Evolutionary conservation across 495 filamentous ascomycete genomes (phyloP).

Genomic region (Corynascus novoguineensis): DNA sequence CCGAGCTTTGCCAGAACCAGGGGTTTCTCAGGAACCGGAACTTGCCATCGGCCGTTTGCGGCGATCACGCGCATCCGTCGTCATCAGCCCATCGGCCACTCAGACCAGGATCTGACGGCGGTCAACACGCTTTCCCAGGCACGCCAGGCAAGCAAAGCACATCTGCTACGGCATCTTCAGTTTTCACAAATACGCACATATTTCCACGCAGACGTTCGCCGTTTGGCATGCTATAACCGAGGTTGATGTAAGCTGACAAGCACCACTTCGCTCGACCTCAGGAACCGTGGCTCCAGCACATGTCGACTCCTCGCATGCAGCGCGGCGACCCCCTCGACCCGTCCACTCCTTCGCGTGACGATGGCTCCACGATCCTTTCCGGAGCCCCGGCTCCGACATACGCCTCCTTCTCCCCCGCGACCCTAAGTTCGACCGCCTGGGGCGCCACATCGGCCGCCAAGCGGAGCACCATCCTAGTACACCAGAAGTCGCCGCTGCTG

Average conservation of each 20-base stretch:
- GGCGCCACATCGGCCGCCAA: conserved; percentile 60
- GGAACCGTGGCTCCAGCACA: conserved; percentile 48
- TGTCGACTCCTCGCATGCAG: conserved; percentile 40
- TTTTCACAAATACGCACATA: too few relatives aligned
- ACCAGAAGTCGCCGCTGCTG: conserved; percentile 91
- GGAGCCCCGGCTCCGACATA: conserved; percentile 30
- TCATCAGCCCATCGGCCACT: neutral
- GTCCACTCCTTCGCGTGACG: conserved; percentile 27
- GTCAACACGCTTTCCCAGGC: neutral
- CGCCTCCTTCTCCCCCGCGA: conserved; percentile 69
- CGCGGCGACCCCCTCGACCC: conserved; percentile 34
- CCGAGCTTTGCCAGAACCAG: neutral
- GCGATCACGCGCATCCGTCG: neutral
- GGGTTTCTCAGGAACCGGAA: neutral
- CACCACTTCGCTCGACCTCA: conserved; percentile 19
- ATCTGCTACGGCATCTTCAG: too few relatives aligned
- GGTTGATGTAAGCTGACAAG: conserved; percentile 17
- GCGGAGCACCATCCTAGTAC: conserved; percentile 85
- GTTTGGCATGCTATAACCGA: conserved; percentile 4
- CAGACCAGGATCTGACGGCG: neutral
- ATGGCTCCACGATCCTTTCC: conserved; percentile 22
- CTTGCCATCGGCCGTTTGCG: neutral
- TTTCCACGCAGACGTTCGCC: neutral
- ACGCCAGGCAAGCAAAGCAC: neutral
- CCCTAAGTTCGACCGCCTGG: conserved; percentile 51